phyloP scores from a whole-genome alignment of 306 rosid genomes.

The Abrus precatorius region DNA sequence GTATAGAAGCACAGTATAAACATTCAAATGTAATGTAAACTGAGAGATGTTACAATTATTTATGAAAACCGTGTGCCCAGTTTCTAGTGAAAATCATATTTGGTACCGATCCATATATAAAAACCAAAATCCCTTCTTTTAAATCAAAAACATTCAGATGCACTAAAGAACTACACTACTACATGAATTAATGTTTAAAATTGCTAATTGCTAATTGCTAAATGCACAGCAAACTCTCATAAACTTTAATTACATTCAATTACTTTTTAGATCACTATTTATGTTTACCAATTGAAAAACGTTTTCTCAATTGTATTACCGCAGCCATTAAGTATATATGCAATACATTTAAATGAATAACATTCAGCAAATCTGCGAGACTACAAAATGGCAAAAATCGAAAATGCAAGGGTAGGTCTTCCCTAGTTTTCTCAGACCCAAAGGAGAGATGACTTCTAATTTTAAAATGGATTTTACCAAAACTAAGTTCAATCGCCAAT shows the following conservation, averaged over 20 bases:
- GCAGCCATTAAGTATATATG: not conserved
- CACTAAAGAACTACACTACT: not conserved
- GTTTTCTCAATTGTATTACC: not conserved
- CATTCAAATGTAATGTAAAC: not conserved
- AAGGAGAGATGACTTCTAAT: constrained; percentile 19
- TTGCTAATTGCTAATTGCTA: not conserved
- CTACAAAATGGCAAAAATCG: constrained; percentile 23
- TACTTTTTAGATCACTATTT: not conserved
- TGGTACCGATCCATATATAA: not conserved
- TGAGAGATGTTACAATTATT: too few species aligned
- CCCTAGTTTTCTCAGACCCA: not conserved
- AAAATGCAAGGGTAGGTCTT: not conserved
- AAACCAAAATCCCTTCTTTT: not conserved
- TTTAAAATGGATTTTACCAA: not conserved
- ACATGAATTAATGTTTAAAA: not conserved
- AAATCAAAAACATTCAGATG: not conserved
- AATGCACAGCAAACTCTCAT: not conserved
- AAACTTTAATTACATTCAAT: not conserved
- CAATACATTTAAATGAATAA: constrained; percentile 9
- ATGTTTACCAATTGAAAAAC: not conserved
- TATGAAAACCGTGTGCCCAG: not conserved
- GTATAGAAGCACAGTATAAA: not conserved
- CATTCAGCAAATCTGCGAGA: not conserved
- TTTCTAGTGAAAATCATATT: not conserved
- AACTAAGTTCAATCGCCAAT: not conserved